Evolutionary conservation across 768 basidiomycete species (phyloP).

Genomic region (Daedaleopsis nitida): DNA sequence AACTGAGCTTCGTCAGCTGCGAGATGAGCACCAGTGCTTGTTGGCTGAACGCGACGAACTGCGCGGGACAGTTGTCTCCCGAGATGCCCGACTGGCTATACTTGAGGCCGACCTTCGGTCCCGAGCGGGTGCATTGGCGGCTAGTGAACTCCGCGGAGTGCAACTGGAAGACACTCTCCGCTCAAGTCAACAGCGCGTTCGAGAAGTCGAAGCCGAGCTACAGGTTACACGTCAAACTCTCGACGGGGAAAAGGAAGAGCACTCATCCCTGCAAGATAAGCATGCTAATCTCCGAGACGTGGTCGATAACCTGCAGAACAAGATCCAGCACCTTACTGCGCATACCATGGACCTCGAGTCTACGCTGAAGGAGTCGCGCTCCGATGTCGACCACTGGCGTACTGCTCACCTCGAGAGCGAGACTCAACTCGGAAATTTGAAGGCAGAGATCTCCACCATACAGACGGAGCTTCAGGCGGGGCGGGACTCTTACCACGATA

Average conservation of each 20-base stretch:
- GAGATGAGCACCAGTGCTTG: constrained; percentile 9
- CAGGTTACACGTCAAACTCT: not conserved
- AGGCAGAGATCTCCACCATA: not conserved
- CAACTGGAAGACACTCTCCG: not conserved
- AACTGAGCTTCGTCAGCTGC: constrained; percentile 4
- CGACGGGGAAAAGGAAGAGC: not conserved
- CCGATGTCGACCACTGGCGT: not conserved
- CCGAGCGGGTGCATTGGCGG: not conserved
- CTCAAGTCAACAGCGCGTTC: not conserved
- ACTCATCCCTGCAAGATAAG: not conserved
- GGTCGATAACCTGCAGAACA: not conserved
- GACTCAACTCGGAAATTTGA: not conserved
- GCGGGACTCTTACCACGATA: not conserved
- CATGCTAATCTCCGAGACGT: not conserved
- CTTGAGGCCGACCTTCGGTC: not conserved
- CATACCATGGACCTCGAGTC: not conserved
- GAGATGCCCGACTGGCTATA: constrained; percentile 1
- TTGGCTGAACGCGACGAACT: constrained; percentile 8
- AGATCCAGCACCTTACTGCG: not conserved
- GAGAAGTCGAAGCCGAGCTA: not conserved
- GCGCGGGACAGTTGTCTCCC: not conserved
- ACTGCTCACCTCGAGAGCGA: not conserved
- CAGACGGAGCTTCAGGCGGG: not conserved
- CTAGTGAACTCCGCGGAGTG: not conserved
- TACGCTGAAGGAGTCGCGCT: not conserved